phyloP scores from a whole-genome alignment of 495 filamentous ascomycete genomes.

The Trichoderma gamsii region DNA sequence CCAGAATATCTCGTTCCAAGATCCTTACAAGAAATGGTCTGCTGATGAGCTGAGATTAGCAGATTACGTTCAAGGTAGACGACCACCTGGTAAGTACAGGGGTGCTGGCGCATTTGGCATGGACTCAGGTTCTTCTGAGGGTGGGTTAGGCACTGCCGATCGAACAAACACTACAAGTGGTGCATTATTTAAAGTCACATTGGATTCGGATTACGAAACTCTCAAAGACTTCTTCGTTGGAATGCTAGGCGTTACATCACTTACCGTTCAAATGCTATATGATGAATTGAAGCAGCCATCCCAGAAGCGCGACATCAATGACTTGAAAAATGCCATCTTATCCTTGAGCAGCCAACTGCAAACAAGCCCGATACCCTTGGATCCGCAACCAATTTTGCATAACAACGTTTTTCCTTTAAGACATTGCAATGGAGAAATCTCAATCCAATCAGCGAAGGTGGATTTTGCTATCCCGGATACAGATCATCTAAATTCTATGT shows the following conservation, averaged over 20 bases:
- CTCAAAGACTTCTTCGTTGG: neutral
- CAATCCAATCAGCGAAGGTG: neutral
- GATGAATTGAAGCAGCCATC: neutral
- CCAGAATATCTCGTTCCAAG: slow-evolving; percentile 83
- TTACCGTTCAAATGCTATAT: neutral
- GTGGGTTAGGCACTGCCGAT: no score
- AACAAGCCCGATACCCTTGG: neutral
- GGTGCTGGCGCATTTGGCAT: slow-evolving; percentile 79
- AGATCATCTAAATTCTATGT: neutral
- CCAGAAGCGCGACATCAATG: neutral
- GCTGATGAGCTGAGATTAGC: slow-evolving; percentile 83
- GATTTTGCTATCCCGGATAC: neutral
- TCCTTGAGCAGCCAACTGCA: neutral
- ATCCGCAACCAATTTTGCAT: neutral
- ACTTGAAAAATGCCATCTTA: neutral
- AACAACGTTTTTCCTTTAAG: neutral
- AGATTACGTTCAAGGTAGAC: slow-evolving; percentile 83
- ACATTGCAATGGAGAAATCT: neutral
- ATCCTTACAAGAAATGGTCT: slow-evolving; percentile 80
- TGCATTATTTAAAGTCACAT: neutral
- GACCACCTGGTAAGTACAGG: slow-evolving; percentile 70
- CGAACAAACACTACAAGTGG: no score
- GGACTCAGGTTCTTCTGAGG: slow-evolving; percentile 47
- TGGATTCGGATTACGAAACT: neutral
- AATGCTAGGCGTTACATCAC: neutral